These are phyloP conservation scores for Capsicum rhomboideum DNA, from an alignment of 257 asterid species.

Conservation along the genomic window DNA sequence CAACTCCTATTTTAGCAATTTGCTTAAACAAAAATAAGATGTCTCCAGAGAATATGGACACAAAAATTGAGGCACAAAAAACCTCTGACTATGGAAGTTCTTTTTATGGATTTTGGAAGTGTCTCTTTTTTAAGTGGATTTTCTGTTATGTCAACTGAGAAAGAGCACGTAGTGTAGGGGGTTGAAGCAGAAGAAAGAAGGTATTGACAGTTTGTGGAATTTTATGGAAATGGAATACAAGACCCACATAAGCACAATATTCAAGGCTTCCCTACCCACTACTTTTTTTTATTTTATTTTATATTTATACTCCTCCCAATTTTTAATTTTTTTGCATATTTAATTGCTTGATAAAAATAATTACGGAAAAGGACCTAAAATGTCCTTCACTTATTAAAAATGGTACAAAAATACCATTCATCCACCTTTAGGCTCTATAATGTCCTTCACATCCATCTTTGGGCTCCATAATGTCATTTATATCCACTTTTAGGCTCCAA, in stretches of 20 bases:
- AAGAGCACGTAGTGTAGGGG: neutral
- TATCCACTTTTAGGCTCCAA: too few species aligned
- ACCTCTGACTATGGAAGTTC: neutral
- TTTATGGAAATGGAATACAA: neutral
- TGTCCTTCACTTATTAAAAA: too few species aligned
- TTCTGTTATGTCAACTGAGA: neutral
- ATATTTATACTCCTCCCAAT: too few species aligned
- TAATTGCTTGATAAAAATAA: too few species aligned
- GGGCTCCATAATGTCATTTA: too few species aligned
- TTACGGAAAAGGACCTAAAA: too few species aligned
- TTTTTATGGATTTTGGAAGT: neutral
- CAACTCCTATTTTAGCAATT: neutral
- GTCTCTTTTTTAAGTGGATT: neutral
- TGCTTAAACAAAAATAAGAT: neutral
- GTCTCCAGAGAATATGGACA: neutral
- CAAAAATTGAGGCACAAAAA: neutral
- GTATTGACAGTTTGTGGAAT: neutral
- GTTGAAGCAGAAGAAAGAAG: neutral
- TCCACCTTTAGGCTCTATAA: too few species aligned
- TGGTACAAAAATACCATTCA: too few species aligned
- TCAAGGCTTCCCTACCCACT: neutral
- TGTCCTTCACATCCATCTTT: too few species aligned
- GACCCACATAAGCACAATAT: neutral
- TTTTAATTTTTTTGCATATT: too few species aligned
- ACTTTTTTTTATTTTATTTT: neutral